phyloP scores from a whole-genome alignment of 257 asterid genomes.

The Sherardia arvensis region DNA sequence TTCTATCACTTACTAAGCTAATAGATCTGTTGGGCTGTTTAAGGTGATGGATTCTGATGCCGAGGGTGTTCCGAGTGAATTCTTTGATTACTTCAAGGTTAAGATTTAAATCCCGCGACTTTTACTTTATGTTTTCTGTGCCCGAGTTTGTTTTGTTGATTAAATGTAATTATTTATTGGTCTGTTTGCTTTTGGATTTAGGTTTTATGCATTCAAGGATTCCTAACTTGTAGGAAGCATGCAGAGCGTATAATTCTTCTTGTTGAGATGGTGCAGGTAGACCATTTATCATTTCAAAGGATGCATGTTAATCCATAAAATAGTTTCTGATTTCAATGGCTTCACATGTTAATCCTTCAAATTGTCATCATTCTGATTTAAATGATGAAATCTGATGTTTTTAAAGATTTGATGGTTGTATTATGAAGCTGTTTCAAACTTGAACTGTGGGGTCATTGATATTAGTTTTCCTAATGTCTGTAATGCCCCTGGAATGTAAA shows the following conservation, averaged over 20 bases:
- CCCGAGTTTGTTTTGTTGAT: background rate
- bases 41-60: slow-evolving; percentile 99
- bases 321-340: too few relatives aligned
- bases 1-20: background rate
- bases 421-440: background rate
- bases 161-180: background rate
- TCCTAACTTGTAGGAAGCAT: slow-evolving; percentile 89
- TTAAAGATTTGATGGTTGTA: background rate
- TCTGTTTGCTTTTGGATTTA: slow-evolving; percentile 12
- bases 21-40: slow-evolving; percentile 17
- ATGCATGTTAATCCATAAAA: background rate
- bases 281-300: background rate
- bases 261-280: slow-evolving; percentile 95
- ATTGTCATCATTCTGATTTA: background rate
- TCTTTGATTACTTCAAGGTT: slow-evolving; percentile 94
- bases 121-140: background rate
- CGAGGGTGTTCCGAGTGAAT: slow-evolving; percentile 98
- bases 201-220: slow-evolving; percentile 91
- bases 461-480: background rate
- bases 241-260: slow-evolving; percentile 98
- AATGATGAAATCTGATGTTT: too few relatives aligned
- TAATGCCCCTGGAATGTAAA: background rate
- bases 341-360: background rate
- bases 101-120: slow-evolving; percentile 7
- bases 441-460: background rate